Base-by-base conservation (phyloP, 2,329 filamentous ascomycete species). In the Pseudomassariella vexata region DNA sequence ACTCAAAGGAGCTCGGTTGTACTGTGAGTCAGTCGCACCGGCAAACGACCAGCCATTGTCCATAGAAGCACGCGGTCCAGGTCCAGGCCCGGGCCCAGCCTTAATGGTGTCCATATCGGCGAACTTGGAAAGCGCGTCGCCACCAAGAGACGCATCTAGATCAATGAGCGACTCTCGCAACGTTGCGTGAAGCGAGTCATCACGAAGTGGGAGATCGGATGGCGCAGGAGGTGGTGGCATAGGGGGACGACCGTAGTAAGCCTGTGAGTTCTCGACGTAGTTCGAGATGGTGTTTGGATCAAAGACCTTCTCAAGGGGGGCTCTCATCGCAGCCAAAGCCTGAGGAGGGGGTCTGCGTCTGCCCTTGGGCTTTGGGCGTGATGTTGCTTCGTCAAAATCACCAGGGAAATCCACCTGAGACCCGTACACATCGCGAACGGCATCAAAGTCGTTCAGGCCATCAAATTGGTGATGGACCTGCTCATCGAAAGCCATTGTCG, bases 91-190 rank as follows among this genome's bases (percentile, higher is more conserved):
- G 8, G 34, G 32, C 3, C 25, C 62, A n/a, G 68, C 63, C 38
- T 59, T 68, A 40, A 81, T 73, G 5, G 76, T 81, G 33, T 72
- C 70, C 64, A 80, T 64, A 42, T 80, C 75, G 22, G 69, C 68
- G 39, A 79, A 80, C 32, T 63, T 68, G 1, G 75, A 73, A 1
- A 76, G 57, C 4, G 73, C 70, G 22, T 61, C 67, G 2, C 71
- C 73, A 25, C 68, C 62, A 6, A 81, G 57, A 12, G 75, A 79
- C 3, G 66, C 71, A 39, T 80, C 78, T 6, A 82, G 64, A 43
- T 82, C 77, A 35, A 82, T 82, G 12, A 81, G 62, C 1, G 76
- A 79, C 47, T 81, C 76, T 34, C 73, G 61, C n/a, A 79, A 65
- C 3, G 69, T 52, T 42, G 64, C 47, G 52, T 64, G 68, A 45